Evolutionary conservation across 1,139 yeast genomes (phyloP), one percentile per base, ranked within the genome.

Genomic region (Suhomyces chickasaworum): DNA sequence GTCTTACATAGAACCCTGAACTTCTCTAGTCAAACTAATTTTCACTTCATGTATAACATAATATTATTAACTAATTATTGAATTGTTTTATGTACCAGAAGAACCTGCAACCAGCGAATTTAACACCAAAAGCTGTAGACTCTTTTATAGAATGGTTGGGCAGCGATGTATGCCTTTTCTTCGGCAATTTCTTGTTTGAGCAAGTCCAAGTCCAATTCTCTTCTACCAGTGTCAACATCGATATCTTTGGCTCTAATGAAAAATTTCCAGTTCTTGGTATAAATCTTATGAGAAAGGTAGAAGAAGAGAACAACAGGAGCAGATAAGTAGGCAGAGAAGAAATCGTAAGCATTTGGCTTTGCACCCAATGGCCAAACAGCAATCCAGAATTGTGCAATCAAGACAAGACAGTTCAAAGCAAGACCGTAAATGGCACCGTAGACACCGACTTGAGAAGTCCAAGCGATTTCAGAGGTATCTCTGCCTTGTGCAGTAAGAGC

Each of bases 141-240:
- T 69, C 84, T 80, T 61, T 67, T 71, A 57, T 71, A 77, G 52
- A 74, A 65, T 32, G 88, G 86, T 55, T 72, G 80, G 38, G 78
- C 56, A 18, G 76, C 75, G 48, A 81, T 54, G 48, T 60, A 66
- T 34, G 78, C 83, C 55, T 69, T 78, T 66, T 84, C 89, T 60
- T 81, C 83, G 22, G 78, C 78, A 59, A 83, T 68, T 65, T 84
- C 89, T 66, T 83, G 86, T 63, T 75, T 81, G 59, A 83, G 71
- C 39, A 81, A 71, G 52, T 83, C 88, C 58, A 83, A 65, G 60
- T 84, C 89, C 47, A 80, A 65, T 54, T 80, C 84, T 63, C 83
- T 78, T 79, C 89, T 81, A 58, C 89, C 89, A 13, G 85, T 73
- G 55, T 83, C 87, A 49, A 85, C 65, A 62, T 85, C 89, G 56